These are phyloP conservation scores for Schizosaccharomyces octosporus DNA, from an alignment of 805 yeast species.

Conservation along the genomic window DNA sequence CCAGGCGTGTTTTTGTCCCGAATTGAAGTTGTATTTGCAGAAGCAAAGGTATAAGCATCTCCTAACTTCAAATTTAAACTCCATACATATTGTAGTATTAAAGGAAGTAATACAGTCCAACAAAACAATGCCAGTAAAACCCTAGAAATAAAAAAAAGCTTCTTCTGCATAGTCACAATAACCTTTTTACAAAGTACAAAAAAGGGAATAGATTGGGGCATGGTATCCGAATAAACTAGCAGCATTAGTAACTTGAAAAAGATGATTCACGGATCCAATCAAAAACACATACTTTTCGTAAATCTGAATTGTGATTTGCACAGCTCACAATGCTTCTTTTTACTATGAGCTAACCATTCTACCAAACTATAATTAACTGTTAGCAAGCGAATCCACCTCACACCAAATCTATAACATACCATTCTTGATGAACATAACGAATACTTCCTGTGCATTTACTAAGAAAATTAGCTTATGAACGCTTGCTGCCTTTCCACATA, in stretches of 20 bases:
- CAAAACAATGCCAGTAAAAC: neutral
- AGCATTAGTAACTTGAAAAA: neutral
- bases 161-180: conserved; percentile 1
- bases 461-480: neutral
- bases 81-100: neutral
- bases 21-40: neutral
- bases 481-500: neutral
- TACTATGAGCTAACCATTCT: conserved; percentile 62
- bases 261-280: neutral
- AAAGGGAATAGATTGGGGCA: conserved; percentile 42
- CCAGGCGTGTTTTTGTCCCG: neutral
- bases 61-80: neutral
- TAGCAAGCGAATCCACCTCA: neutral
- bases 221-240: conserved; percentile 29
- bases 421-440: conserved; percentile 77
- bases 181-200: conserved; percentile 22
- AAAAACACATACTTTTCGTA: conserved; percentile 18
- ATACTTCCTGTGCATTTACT: conserved; percentile 82
- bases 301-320: conserved; percentile 57
- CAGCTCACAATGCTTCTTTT: conserved; percentile 54
- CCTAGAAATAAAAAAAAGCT: neutral
- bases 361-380: conserved; percentile 18
- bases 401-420: conserved; percentile 16
- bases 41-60: neutral
- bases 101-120: neutral